Evolutionary conservation across 768 basidiomycete species (phyloP).

Genomic region (Leccinum truebloodii): DNA sequence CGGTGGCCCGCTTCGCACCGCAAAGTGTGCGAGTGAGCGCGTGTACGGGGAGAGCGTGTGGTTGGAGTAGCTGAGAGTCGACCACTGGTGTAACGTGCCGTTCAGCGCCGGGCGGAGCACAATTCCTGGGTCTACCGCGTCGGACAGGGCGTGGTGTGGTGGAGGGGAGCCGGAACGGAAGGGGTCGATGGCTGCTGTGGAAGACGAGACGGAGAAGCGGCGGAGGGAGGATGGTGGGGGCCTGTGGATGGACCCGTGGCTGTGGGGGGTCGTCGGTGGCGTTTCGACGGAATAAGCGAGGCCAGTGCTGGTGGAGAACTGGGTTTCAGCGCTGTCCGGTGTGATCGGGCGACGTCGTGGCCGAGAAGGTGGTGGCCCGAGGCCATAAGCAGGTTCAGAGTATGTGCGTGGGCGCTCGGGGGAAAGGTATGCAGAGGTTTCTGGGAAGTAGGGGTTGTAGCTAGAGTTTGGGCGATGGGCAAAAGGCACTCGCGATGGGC

Average conservation of each 20-base stretch:
- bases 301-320: constrained; percentile 48
- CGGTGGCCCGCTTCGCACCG: constrained; percentile 64
- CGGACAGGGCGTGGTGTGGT: constrained; percentile 33
- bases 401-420: constrained; percentile 8
- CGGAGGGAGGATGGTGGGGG: constrained; percentile 19
- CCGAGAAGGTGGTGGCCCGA: constrained; percentile 27
- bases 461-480: constrained; percentile 26
- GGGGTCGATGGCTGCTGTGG: constrained; percentile 27
- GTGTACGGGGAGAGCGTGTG: constrained; percentile 96
- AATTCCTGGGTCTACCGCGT: constrained; percentile 51
- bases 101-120: constrained; percentile 65
- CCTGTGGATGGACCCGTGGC: constrained; percentile 22
- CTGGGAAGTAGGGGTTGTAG: constrained; percentile 16
- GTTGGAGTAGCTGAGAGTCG: constrained; percentile 83
- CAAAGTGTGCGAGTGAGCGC: constrained; percentile 58
- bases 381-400: constrained; percentile 21
- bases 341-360: constrained; percentile 40
- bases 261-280: constrained; percentile 38
- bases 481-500: constrained; percentile 11
- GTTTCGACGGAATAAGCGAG: constrained; percentile 47
- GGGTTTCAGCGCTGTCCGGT: constrained; percentile 53
- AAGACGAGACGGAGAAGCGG: constrained; percentile 39
- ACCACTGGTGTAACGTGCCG: constrained; percentile 81
- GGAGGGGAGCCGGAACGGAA: constrained; percentile 39
- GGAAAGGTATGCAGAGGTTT: constrained; percentile 5